phyloP scores from a whole-genome alignment of 2,329 filamentous ascomycete species.

The Stemphylium lycopersici region DNA sequence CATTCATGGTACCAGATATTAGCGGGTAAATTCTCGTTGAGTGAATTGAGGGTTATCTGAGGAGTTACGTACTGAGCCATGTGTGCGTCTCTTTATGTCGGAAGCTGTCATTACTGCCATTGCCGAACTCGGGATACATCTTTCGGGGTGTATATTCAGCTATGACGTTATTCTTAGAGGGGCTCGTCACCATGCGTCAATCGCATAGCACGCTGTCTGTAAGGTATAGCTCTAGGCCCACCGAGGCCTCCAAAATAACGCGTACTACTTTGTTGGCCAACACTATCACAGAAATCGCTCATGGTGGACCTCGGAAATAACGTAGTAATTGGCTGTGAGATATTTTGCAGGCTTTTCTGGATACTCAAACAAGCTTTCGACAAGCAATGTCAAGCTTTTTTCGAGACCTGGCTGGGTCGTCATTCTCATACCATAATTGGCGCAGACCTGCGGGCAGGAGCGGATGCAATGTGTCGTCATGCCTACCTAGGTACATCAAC shows the following conservation, averaged over 20 bases:
- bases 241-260: background rate
- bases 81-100: background rate
- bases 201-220: background rate
- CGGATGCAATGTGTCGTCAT: conserved; percentile 21
- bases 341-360: background rate
- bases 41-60: no score
- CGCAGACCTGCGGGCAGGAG: background rate
- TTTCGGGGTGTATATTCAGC: background rate
- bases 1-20: no score
- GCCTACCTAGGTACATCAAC: background rate
- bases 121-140: background rate
- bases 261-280: background rate
- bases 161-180: background rate
- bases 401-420: background rate
- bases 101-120: background rate
- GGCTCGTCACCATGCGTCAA: conserved; percentile 5
- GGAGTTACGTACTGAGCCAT: background rate
- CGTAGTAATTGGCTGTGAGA: background rate
- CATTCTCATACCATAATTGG: background rate
- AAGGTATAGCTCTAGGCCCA: conserved; percentile 2
- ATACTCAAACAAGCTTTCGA: conserved; percentile 35
- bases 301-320: background rate
- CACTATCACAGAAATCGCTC: background rate
- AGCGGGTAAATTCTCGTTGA: no score
- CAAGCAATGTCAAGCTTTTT: conserved; percentile 4